Base-by-base conservation (phyloP, 306 rosid genomes). In the Castanopsis chinensis region DNA sequence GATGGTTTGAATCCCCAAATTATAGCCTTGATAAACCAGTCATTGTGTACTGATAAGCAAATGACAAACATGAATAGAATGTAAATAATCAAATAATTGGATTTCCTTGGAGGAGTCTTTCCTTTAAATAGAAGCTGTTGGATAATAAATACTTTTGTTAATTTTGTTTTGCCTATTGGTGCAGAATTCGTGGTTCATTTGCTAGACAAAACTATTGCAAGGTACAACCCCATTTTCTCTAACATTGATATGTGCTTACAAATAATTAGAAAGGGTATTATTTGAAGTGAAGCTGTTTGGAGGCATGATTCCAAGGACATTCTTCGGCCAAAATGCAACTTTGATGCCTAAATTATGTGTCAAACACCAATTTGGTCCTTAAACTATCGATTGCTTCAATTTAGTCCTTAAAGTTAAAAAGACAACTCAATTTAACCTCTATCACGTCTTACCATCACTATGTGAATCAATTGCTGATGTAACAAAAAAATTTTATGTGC, bases 131-230 rank as follows among this genome's bases (percentile, higher is more conserved):
- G 45, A 41, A 74, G 27, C 76, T 69, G 41, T 33, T 63, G 35
- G 53, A 11, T 49, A 49, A 49, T 49, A 49, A 49, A 35, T 77
- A 32, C 45, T 53, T 30, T 76, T 30, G n/a, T 51, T 70, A 53
- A 76, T 28, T 76, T 68, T 79, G 25, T 75, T 81, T 76, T 79
- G 35, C 76, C 49, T 70, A 15, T 75, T 76, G 78, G 63, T 91
- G 87, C 93, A 95, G 99, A 92, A 85, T 95, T 79, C 64, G 89
- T 92, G 75, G 89, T 81, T 80, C 72, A 91, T 83, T 5, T 90
- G 28, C 90, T 91, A 45, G 98, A 95, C 91, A 95, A 92, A 85
- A 83, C 90, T 57, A 82, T 95, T 79, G 92, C 93, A 35, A 95
- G 99, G 99, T 92, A 89, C 74, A 58, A 17, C 54, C 52, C 79